phyloP scores from a whole-genome alignment of 2,329 filamentous ascomycete genomes.

The Fusarium agapanthi region DNA sequence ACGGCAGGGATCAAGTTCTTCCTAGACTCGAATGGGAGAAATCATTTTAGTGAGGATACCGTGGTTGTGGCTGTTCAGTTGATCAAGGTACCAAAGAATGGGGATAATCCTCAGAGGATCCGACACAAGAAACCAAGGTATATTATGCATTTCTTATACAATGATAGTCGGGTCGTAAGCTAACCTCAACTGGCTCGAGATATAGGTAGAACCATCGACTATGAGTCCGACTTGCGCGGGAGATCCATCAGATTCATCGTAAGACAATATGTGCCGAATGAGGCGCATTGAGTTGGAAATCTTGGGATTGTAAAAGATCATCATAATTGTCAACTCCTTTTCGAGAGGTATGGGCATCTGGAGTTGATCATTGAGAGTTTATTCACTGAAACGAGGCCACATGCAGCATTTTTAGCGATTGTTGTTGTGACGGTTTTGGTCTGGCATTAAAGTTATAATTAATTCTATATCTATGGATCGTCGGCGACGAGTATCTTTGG shows the following conservation, averaged over 20 bases:
- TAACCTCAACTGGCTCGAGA: background rate
- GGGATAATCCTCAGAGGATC: background rate
- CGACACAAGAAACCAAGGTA: background rate
- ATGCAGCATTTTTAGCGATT: background rate
- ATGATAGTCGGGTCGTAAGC: background rate
- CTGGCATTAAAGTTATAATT: background rate
- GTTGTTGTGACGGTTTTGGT: background rate
- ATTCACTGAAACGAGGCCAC: background rate
- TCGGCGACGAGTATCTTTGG: background rate
- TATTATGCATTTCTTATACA: background rate
- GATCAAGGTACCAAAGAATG: background rate
- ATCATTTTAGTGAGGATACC: background rate
- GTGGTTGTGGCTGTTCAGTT: background rate
- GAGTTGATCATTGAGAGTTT: background rate
- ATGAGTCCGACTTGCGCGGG: background rate
- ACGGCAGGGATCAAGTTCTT: background rate
- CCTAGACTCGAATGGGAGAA: background rate
- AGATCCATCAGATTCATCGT: fast-evolving
- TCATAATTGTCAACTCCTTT: background rate
- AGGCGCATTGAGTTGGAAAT: too few relatives aligned
- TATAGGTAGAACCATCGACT: background rate
- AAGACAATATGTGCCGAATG: too few relatives aligned
- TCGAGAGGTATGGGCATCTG: background rate
- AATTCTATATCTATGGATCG: background rate
- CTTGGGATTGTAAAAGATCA: too few relatives aligned